Evolutionary conservation across 2,329 filamentous ascomycete species (phyloP).

Genomic region (Trichoderma citrinoviride): DNA sequence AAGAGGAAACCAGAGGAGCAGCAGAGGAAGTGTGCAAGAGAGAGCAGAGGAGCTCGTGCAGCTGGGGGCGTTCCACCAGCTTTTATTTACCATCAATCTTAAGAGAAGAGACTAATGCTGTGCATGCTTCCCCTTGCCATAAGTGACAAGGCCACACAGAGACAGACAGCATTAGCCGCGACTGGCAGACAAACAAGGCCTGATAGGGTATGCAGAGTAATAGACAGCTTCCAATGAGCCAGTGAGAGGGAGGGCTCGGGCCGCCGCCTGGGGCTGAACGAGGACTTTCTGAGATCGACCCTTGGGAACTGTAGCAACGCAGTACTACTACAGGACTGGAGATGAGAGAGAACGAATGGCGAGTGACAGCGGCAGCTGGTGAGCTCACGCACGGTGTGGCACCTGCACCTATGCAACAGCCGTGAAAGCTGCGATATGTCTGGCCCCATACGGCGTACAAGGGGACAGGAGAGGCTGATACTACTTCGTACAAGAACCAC

Average conservation of each 20-base stretch:
- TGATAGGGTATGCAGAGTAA: neutral
- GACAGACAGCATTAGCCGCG: neutral
- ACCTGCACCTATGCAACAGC: neutral
- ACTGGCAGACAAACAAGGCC: neutral
- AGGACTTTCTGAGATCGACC: constrained; percentile 15
- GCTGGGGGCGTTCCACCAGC: constrained; percentile 5
- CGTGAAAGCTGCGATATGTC: constrained; percentile 7
- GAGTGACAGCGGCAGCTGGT: neutral
- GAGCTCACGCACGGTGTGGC: constrained; percentile 3
- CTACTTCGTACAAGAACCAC: neutral
- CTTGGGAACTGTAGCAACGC: neutral
- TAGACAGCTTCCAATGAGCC: neutral
- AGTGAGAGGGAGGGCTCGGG: constrained; percentile 20
- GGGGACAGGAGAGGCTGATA: neutral
- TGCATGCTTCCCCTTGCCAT: neutral
- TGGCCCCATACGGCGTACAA: neutral
- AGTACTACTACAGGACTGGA: neutral
- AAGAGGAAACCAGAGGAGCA: neutral
- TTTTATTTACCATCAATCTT: constrained; percentile 5
- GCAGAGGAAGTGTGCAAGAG: neutral
- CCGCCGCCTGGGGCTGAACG: constrained; percentile 13
- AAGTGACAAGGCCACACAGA: neutral
- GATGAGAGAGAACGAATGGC: constrained; percentile 11
- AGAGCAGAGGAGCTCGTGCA: neutral
- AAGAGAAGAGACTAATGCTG: neutral